Evolutionary conservation across 2,329 filamentous ascomycete species (phyloP).

Genomic region (Grosmannia serpens): DNA sequence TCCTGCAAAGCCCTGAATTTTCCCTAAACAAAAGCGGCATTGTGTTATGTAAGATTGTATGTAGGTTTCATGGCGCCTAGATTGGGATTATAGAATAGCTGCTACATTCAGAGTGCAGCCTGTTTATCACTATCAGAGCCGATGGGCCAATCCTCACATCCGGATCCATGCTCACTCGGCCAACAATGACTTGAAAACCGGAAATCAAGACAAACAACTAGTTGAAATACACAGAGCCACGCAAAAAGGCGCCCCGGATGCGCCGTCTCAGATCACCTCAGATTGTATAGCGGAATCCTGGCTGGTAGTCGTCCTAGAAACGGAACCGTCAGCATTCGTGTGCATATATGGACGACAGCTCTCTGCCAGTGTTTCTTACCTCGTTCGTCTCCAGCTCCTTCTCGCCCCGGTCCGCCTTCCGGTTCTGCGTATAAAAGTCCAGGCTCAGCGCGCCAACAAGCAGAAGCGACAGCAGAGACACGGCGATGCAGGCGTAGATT

Average conservation of each 20-base stretch:
- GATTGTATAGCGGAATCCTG: slow-evolving; percentile 30
- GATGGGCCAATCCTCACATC: too few species aligned
- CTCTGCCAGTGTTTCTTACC: slow-evolving; percentile 16
- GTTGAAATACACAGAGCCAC: too few species aligned
- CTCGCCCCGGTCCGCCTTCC: slow-evolving; percentile 40
- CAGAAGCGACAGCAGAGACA: slow-evolving; percentile 32
- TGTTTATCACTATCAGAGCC: too few species aligned
- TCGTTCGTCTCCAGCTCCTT: slow-evolving; percentile 33
- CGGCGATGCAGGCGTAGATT: slow-evolving; percentile 43
- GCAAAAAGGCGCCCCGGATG: slow-evolving; percentile 10
- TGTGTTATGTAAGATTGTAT: too few species aligned
- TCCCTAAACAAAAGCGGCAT: too few species aligned
- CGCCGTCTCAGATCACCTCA: slow-evolving; percentile 11
- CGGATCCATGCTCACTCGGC: too few species aligned
- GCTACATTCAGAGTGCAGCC: too few species aligned
- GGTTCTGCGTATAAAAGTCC: slow-evolving; percentile 32
- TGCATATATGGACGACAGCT: neutral
- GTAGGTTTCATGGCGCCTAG: too few species aligned
- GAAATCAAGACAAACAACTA: too few species aligned
- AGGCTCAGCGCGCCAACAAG: slow-evolving; percentile 30
- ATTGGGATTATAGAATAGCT: too few species aligned
- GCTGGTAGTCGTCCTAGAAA: slow-evolving; percentile 24
- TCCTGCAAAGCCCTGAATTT: too few species aligned
- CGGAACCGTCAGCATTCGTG: neutral
- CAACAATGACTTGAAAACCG: too few species aligned